A percentile compares a stretch with the other conserved stretches of the same genome.
Evolutionary conservation across 129 eudicot species (phyloP).

Genomic region (Lonicera japonica): DNA sequence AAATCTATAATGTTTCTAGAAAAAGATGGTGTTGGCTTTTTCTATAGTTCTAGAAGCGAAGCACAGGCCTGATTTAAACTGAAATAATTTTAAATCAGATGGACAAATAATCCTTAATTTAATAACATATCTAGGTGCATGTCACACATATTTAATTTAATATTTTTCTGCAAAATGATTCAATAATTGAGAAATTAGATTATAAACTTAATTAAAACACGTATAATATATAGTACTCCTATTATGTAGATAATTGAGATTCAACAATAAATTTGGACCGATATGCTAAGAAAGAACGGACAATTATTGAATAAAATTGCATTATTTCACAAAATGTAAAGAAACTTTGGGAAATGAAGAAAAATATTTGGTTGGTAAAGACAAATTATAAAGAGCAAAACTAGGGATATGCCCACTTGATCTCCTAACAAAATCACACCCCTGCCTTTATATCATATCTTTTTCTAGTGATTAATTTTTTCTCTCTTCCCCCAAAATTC

Average conservation of each 20-base stretch:
- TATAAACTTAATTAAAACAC: background rate
- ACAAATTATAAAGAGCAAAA: conserved; percentile 3
- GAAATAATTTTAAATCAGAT: too few relatives aligned
- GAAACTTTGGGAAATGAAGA: background rate
- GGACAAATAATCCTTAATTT: background rate
- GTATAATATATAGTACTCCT: background rate
- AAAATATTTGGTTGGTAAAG: background rate
- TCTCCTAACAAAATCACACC: conserved; percentile 4
- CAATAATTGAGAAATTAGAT: background rate
- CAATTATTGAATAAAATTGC: background rate
- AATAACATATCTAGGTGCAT: background rate
- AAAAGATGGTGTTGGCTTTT: background rate
- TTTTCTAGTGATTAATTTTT: background rate
- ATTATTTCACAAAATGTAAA: background rate
- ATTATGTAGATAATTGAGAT: background rate
- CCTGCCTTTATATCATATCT: conserved; percentile 1
- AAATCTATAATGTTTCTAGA: background rate
- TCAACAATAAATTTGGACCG: conserved; percentile 2
- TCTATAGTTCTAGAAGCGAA: background rate
- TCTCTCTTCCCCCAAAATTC: conserved; percentile 7
- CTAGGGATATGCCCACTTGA: conserved; percentile 7
- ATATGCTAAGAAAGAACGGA: background rate
- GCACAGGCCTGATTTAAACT: background rate
- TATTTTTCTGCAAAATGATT: too few relatives aligned
- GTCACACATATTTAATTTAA: background rate